Conservation (phyloP, 495 filamentous ascomycete species). For the Platismatia glauca region DNA sequence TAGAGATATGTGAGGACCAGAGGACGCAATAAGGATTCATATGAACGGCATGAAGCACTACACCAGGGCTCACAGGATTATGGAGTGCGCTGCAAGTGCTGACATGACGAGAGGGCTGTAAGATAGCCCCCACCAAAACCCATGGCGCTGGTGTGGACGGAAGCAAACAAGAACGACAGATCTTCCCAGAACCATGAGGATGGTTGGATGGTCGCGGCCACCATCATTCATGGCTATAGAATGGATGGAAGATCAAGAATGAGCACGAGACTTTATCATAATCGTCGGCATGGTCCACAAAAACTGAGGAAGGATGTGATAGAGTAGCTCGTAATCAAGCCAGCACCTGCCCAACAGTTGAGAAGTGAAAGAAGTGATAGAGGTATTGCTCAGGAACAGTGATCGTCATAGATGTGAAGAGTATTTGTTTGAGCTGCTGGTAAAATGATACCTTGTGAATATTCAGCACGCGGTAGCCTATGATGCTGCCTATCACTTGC, state of each 20-base stretch:
- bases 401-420: background rate
- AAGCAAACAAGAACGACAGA: background rate
- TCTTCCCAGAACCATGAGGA: too few relatives aligned
- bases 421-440: background rate
- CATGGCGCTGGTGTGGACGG: background rate
- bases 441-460: background rate
- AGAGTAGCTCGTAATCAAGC: background rate
- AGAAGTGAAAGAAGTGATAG: background rate
- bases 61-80: slow-evolving; percentile 11
- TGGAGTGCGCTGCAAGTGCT: background rate
- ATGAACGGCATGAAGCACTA: background rate
- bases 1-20: background rate
- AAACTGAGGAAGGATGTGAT: background rate
- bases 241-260: background rate
- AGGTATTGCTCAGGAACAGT: background rate
- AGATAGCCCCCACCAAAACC: background rate
- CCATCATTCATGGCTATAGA: background rate
- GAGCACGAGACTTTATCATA: background rate
- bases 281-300: background rate
- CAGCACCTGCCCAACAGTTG: background rate
- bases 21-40: background rate
- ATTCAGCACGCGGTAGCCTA: background rate
- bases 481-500: too few relatives aligned
- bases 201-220: background rate
- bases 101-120: background rate